A percentile compares a stretch with the other conserved stretches of the same genome.
These are phyloP conservation scores for Pleurotus pulmonarius DNA, from an alignment of 768 basidiomycete genomes.

Conservation along the genomic window DNA sequence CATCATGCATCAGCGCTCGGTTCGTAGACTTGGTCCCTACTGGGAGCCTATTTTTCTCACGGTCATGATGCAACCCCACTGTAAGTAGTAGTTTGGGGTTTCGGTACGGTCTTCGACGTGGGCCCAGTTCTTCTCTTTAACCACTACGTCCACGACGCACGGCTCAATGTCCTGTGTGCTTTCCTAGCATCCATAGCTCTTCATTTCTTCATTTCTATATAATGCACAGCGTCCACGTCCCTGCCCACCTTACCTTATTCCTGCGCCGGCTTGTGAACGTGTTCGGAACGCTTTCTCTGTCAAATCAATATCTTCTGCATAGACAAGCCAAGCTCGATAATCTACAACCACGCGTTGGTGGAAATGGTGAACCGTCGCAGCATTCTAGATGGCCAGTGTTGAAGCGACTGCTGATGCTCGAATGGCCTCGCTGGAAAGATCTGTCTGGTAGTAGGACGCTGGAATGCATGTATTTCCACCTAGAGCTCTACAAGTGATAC, in stretches of 20 bases:
- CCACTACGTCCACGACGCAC: too few relatives aligned
- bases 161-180: too few relatives aligned
- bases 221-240: conserved; percentile 47
- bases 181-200: not conserved
- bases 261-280: conserved; percentile 66
- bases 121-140: too few relatives aligned
- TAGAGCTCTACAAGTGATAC: too few relatives aligned
- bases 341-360: not conserved
- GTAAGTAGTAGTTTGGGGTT: too few relatives aligned
- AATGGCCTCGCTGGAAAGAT: not conserved
- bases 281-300: conserved; percentile 66
- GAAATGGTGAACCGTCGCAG: not conserved
- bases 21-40: too few relatives aligned
- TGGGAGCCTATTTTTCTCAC: too few relatives aligned
- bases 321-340: conserved; percentile 11
- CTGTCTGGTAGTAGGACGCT: not conserved
- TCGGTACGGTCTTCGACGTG: too few relatives aligned
- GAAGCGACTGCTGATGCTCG: not conserved
- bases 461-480: not conserved
- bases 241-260: conserved; percentile 55
- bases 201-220: not conserved
- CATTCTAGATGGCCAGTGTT: not conserved
- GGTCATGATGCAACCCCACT: too few relatives aligned
- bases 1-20: too few relatives aligned
- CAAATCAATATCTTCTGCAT: conserved; percentile 55